Percentiles rank a stretch among this genome's conserved stretches.
These are phyloP conservation scores for Aethionema arabicum DNA, from an alignment of 345 rosid genomes.

Conservation along the genomic window DNA sequence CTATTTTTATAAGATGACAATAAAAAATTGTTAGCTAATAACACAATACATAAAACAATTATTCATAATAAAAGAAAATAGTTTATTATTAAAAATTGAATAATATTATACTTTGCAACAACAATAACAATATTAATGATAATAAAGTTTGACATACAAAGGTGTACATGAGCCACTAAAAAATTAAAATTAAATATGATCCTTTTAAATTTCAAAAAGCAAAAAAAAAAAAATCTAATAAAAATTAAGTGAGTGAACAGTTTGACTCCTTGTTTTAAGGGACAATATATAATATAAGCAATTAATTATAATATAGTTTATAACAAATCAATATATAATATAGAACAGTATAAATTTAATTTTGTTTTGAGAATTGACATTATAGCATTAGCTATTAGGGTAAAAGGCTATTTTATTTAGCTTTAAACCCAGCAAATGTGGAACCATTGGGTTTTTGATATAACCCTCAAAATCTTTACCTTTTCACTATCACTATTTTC, in stretches of 20 bases:
- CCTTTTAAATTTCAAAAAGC: no score
- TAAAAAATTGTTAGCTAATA: no score
- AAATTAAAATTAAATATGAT: no score
- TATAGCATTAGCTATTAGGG: constrained; percentile 19
- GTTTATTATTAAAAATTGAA: no score
- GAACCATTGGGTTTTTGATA: constrained; percentile 29
- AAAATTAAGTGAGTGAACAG: constrained; percentile 18
- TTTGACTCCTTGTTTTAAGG: constrained; percentile 34
- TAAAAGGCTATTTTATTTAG: constrained; percentile 18
- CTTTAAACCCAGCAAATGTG: constrained; percentile 28
- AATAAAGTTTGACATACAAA: no score
- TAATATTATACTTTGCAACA: no score
- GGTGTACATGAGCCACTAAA: no score
- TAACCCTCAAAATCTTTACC: constrained; percentile 14
- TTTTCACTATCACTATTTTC: constrained; percentile 18
- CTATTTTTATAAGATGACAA: no score
- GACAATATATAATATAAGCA: neutral
- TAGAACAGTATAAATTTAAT: neutral
- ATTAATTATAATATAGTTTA: constrained; percentile 8
- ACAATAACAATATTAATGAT: no score
- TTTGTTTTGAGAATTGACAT: no score
- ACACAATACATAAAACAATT: no score
- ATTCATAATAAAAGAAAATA: no score
- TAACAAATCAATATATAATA: neutral
- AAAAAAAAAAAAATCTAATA: neutral